Evolutionary conservation across 225 moss, liverwort and hornwort genomes (phyloP), one percentile per base, ranked within the genome.

Genomic region (Takakia lepidozioides): DNA sequence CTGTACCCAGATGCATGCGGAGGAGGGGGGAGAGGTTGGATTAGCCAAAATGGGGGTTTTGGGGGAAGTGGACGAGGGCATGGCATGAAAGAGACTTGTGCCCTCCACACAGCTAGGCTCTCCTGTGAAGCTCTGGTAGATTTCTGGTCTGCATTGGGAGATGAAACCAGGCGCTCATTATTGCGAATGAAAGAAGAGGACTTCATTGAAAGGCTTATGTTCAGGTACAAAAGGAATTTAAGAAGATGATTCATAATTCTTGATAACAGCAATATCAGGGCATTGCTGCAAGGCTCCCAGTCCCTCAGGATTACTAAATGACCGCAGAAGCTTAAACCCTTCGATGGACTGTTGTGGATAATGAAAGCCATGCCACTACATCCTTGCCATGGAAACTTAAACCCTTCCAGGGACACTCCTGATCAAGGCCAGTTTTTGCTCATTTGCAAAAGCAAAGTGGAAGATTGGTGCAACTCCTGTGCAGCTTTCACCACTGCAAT

Each of bases 161-260:
- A 91, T 54, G 98, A 98, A 81, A 85, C 91, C 35, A 87, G 91
- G 71, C 76, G 78, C 57, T 91, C 83, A 28, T 75, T 98, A 19
- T 73, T 98, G 51, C 84, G 85, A 69, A 98, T 98, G 98, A 98
- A 98, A 68, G 98, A 98, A 63, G 98, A 98, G 56, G 98, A 98
- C 69, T 98, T 98, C 27, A 91, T 98, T 37, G 98, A 98, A 62
- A 85, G 98, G 56, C 87, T 98, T 24, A 91, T 98, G 91, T 98
- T 91, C 81, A 91, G 98, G 98, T 98, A 68, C 19, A 23, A 46
- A 9, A 46, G n/a, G n/a, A n/a, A n/a, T n/a, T n/a, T n/a, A n/a
- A n/a, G n/a, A n/a, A n/a, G n/a, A n/a, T n/a, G n/a, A n/a, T n/a
- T n/a, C n/a, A n/a, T n/a, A n/a, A n/a, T n/a, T n/a, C n/a, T n/a